Evolutionary conservation across 108 stramenopile species (phyloP).

Genomic region (Aureococcus anophagefferens): DNA sequence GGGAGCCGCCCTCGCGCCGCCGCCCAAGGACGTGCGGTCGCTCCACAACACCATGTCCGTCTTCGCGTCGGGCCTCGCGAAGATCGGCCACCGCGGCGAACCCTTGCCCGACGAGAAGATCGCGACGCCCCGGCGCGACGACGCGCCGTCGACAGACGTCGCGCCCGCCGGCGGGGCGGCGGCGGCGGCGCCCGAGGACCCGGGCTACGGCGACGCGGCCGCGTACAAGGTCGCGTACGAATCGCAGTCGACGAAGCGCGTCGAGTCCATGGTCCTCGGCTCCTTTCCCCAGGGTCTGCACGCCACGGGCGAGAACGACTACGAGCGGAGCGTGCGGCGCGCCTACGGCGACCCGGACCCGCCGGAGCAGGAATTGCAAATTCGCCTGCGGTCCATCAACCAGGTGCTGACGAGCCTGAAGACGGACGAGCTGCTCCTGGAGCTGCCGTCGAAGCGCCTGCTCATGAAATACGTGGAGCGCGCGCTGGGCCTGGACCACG

Average conservation of each 20-base stretch:
- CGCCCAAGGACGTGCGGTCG: not conserved
- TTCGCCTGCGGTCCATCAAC: constrained; percentile 29
- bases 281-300: constrained; percentile 26
- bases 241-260: not conserved
- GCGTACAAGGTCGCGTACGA: not conserved
- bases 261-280: constrained; percentile 7
- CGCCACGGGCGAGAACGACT: constrained; percentile 22
- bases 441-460: constrained; percentile 47
- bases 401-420: constrained; percentile 26
- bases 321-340: constrained; percentile 13
- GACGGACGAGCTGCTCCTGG: constrained; percentile 32
- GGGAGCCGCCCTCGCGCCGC: not conserved
- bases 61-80: not conserved
- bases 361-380: constrained; percentile 1
- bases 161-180: not conserved
- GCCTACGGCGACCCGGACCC: constrained; percentile 23
- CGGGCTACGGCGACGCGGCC: not conserved
- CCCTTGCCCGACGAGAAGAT: not conserved
- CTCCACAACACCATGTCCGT: not conserved
- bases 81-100: not conserved
- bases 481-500: not conserved
- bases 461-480: constrained; percentile 22
- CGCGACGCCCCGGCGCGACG: not conserved
- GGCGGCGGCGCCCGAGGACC: no score
- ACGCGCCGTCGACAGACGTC: not conserved